These are phyloP conservation scores for Septoria petroselini DNA, from an alignment of 2,329 filamentous ascomycete genomes.

Conservation along the genomic window DNA sequence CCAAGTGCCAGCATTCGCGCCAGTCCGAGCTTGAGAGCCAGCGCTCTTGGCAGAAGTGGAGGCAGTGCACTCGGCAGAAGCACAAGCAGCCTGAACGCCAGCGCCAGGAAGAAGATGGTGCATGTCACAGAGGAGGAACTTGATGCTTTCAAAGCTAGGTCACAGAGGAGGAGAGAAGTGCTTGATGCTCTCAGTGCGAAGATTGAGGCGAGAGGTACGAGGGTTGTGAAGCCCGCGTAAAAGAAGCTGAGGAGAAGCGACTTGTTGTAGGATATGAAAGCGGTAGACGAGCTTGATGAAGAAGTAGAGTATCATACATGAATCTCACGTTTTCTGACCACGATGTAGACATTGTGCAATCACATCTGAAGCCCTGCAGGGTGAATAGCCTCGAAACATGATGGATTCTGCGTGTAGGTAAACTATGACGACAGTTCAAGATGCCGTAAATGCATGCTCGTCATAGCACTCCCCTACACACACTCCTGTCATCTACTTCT, in stretches of 20 bases:
- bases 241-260: neutral
- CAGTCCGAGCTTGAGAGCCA: constrained; percentile 32
- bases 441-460: no score
- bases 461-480: no score
- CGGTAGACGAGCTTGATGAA: no score
- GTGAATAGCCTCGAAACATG: no score
- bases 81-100: constrained; percentile 31
- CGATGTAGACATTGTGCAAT: no score
- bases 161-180: constrained; percentile 40
- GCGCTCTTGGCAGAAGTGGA: constrained; percentile 25
- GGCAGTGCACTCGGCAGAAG: constrained; percentile 31
- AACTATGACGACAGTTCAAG: no score
- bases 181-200: constrained; percentile 40
- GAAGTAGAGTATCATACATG: no score
- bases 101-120: constrained; percentile 39
- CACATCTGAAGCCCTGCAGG: no score
- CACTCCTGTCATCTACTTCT: no score
- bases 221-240: constrained; percentile 14
- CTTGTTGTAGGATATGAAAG: no score
- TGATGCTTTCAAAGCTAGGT: constrained; percentile 36
- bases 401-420: no score
- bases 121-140: constrained; percentile 45
- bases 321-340: no score
- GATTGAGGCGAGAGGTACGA: constrained; percentile 33
- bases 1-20: constrained; percentile 19